Evolutionary conservation across 139 green algal species (phyloP), one percentile per base, ranked within the genome.

Genomic region (Chlorella sp.): DNA sequence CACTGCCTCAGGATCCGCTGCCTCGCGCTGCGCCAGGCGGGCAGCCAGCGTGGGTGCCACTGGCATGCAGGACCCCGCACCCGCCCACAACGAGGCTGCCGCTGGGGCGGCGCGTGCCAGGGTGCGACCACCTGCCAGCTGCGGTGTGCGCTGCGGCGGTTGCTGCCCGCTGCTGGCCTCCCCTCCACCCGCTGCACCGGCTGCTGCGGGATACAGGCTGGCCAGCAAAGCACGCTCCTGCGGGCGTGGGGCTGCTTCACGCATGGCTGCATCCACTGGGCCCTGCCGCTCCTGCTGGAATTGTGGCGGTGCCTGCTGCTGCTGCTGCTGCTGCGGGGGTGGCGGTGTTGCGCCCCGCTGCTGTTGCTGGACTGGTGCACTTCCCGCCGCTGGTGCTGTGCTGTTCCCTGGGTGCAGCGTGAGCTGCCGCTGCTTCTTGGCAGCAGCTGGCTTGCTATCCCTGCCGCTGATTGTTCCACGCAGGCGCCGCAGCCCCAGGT

Each of bases 391-490:
- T 7, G 36, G 25, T 30, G 28, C n/a, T 30, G 6, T 20, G 41
- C 32, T 25, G 17, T 15, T 47, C 26, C 18, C 44, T 30, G 34
- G 13, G 2, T 12, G 2, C 36, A 82, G 57, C 57, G 76, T 62
- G 62, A 74, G 78, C 39, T 83, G 78, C 62, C 51, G 51, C 63
- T 75, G 78, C 63, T 30, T 44, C 63, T 83, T 83, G 30, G 78
- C 39, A 6, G 39, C 63, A 9, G 41, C 39, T 26, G 12, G 70
- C 39, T 12, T 21, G 36, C 32, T 12, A 41, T 32, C 9, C 25
- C 28, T n/a, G 39, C 70, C 70, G 41, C 70, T 26, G 41, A 28
- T 12, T 15, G 39, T 6, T 15, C 39, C 62, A 20, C 34, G 28
- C 34, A 36, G 39, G 17, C 44, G 63, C 5, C 78, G 26, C 62